Base-by-base conservation (phyloP, 179 eudicot species). In the Silene coronaria region DNA sequence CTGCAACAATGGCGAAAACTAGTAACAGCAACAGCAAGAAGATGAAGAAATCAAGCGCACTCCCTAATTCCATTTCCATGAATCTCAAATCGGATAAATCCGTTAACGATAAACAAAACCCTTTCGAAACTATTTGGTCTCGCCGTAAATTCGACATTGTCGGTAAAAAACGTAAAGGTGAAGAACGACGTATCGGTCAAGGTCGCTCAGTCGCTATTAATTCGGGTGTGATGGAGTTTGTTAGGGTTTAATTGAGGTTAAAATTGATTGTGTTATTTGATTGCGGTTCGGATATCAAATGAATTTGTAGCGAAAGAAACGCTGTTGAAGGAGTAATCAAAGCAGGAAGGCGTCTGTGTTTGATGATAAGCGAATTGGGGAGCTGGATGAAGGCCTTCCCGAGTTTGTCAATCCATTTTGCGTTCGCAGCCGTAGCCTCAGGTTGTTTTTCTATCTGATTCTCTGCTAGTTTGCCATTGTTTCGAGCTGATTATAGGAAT, bases 101-200 rank as follows among this genome's bases (percentile, higher is more conserved):
- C 51, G 85, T 84, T 13, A 58, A 68, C 2, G 30, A 68, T n/a
- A 86, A 87, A 63, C 81, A 80, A 0, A 89, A 92, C 72, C 97
- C 98, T 2, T 92, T 94, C 67, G 97, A 94, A 75, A 89, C 92
- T 24, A 90, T 94, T 32, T 92, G 97, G 96, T 89, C 92, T 3
- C 90, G 97, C 19, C 87, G 91, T 66, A 94, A 94, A 76, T 94
- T 94, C 67, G 90, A 90, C 78, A 78, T 94, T 32, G 78, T 91
- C 36, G 98, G 98, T 1, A 89, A 89, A 76, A 94, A 94, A 71
- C 88, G 96, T 24, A 90, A 92, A 75, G 98, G 97, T 3, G 97
- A 90, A 59, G 88, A 89, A 46, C 86, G 81, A 11, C 93, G 97
- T 53, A 75, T 89, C 24, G 98, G 98, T 16, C 93, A 85, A 6